phyloP scores from a whole-genome alignment of 1,284 basidiomycete species.

The Schizopora paradoxa region DNA sequence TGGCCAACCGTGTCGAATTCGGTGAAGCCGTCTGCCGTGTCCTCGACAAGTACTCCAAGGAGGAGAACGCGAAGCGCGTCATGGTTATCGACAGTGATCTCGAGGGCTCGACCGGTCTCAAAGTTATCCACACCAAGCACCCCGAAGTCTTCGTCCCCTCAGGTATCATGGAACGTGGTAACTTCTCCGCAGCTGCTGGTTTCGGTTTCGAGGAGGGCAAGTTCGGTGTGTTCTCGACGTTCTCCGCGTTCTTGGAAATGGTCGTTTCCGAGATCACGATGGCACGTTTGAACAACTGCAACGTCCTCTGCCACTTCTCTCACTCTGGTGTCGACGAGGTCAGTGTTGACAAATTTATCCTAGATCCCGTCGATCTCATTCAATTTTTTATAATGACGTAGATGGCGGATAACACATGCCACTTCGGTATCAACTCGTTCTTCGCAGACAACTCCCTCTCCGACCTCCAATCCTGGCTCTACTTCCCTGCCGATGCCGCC shows the following conservation, averaged over 20 bases:
- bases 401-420: slow-evolving; percentile 84
- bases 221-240: slow-evolving; percentile 81
- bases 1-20: slow-evolving; percentile 76
- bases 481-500: slow-evolving; percentile 78
- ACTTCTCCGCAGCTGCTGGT: slow-evolving; percentile 80
- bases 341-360: slow-evolving; percentile 2
- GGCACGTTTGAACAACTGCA: slow-evolving; percentile 82
- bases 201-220: slow-evolving; percentile 75
- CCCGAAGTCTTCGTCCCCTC: slow-evolving; percentile 81
- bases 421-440: slow-evolving; percentile 79
- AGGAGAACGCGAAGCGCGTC: slow-evolving; percentile 73
- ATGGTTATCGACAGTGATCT: slow-evolving; percentile 87
- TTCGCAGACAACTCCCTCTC: slow-evolving; percentile 82
- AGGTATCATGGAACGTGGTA: slow-evolving; percentile 80
- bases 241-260: slow-evolving; percentile 88
- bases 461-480: slow-evolving; percentile 72
- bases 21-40: slow-evolving; percentile 78
- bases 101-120: slow-evolving; percentile 82
- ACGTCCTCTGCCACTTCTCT: slow-evolving; percentile 82
- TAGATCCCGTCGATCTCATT: neutral
- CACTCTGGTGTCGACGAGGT: slow-evolving; percentile 65
- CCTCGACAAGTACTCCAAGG: slow-evolving; percentile 66
- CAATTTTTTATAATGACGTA: slow-evolving; percentile 52
- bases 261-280: slow-evolving; percentile 83
- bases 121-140: slow-evolving; percentile 81